Evolutionary conservation across 2,329 filamentous ascomycete species (phyloP), one percentile per base, ranked within the genome.

Genomic region (Colletotrichum aenigma): DNA sequence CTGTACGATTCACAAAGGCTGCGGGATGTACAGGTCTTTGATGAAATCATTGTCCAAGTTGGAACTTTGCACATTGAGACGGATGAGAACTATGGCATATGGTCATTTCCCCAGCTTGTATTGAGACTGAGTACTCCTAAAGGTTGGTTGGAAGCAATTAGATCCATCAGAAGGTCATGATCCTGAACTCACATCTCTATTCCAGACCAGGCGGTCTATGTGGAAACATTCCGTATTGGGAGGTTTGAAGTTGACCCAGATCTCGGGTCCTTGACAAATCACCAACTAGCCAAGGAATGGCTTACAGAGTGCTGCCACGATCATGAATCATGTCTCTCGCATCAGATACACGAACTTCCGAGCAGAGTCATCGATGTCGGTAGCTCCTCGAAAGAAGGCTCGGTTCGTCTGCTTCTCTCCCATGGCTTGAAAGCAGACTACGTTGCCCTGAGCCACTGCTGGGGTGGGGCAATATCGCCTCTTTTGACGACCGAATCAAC

Each of bases 371-470:
- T 75, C 7, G 64, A 75, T 24, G 73, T 75, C 6, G 69, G 38
- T 15, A 21, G 18, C 2, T 34, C 7, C 1, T 9, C 12, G 13
- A 13, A 52, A 3, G 8, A 32, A 13, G 5, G n/a, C 6, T 10
- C 15, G 3, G 48, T 58, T 15, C 66, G 56, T 13, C 30, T 70
- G 38, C 3, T 62, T 8, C 18, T 58, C 13, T 55, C 66, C 4
- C 21, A 62, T 12, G 68, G 67, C 21, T 15, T 26, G n/a, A 60
- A 71, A 16, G 72, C 61, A 7, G 77, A 74, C 16, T 78, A 79
- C 38, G 70, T 69, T 2, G 68, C 78, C 5, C 66, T 79, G 1
- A 79, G 77, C 30, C 75, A 79, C 26, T 79, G 78, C 34, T 78
- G 77, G 75, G 78, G 77, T 21, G 71, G 75, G 4, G 55, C 60